Evolutionary conservation across 495 filamentous ascomycete species (phyloP).

Genomic region (Aspergillus sparsus): DNA sequence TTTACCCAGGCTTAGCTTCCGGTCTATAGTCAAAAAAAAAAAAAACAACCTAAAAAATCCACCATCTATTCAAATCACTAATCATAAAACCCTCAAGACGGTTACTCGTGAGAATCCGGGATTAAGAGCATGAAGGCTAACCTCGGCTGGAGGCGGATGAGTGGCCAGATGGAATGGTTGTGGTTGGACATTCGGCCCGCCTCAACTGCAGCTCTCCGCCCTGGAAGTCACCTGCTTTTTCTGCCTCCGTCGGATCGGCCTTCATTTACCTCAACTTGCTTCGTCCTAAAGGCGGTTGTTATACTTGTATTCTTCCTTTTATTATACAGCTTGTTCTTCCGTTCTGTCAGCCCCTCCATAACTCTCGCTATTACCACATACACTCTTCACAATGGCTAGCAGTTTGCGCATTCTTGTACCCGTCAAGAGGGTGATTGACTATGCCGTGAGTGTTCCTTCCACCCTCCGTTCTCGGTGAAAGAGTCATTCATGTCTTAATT

Average conservation of each 20-base stretch:
- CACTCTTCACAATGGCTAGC: slow-evolving; percentile 64
- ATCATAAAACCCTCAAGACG: neutral
- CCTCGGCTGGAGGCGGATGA: slow-evolving; percentile 42
- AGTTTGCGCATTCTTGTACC: slow-evolving; percentile 87
- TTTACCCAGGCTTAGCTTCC: no score
- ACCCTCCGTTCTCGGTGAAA: slow-evolving; percentile 28
- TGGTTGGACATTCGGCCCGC: slow-evolving; percentile 41
- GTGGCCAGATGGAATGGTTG: slow-evolving; percentile 20
- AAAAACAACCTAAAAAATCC: neutral
- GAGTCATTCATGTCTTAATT: slow-evolving; percentile 3
- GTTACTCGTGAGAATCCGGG: neutral
- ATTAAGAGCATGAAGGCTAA: slow-evolving; percentile 18
- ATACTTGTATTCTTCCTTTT: slow-evolving; percentile 15
- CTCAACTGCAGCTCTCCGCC: slow-evolving; percentile 37
- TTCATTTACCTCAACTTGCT: slow-evolving; percentile 14
- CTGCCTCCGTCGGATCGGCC: slow-evolving; percentile 24
- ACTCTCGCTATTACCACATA: neutral
- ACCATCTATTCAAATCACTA: neutral
- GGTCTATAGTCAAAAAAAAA: neutral
- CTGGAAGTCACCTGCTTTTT: slow-evolving; percentile 26
- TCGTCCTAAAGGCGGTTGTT: no score
- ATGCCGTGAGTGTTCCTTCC: slow-evolving; percentile 68
- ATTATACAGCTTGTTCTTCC: slow-evolving; percentile 7
- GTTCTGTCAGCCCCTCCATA: neutral
- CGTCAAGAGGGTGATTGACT: slow-evolving; percentile 98